phyloP scores from a whole-genome alignment of 805 yeast species.

The Zygosaccharomyces kombuchaensis region DNA sequence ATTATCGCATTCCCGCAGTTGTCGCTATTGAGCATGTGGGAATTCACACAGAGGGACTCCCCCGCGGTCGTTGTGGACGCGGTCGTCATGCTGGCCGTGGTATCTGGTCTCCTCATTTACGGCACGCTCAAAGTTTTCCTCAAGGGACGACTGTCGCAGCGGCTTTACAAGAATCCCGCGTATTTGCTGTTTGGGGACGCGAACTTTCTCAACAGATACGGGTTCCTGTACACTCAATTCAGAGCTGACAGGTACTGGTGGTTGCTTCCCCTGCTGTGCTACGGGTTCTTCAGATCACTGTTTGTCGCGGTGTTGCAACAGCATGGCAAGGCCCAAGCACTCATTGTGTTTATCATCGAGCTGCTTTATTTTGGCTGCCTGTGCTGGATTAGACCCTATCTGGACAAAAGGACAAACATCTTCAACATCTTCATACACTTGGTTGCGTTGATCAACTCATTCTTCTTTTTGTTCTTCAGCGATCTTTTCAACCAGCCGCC shows the following conservation, averaged over 20 bases:
- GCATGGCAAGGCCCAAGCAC: conserved; percentile 77
- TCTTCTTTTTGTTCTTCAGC: conserved; percentile 86
- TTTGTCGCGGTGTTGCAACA: conserved; percentile 83
- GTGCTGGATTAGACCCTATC: conserved; percentile 76
- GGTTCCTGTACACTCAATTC: conserved; percentile 88
- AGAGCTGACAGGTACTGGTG: conserved; percentile 86
- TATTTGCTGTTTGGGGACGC: conserved; percentile 84
- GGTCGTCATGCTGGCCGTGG: conserved; percentile 56
- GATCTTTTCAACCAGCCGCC: conserved; percentile 77
- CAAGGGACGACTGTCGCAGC: conserved; percentile 68
- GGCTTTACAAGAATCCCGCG: conserved; percentile 84
- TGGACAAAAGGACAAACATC: conserved; percentile 93
- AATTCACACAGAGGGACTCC: conserved; percentile 77
- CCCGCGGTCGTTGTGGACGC: conserved; percentile 81
- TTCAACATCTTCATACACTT: conserved; percentile 84
- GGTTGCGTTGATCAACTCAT: conserved; percentile 73
- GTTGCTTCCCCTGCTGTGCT: conserved; percentile 58
- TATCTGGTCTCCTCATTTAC: conserved; percentile 56
- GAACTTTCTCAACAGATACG: conserved; percentile 75
- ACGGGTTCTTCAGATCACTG: conserved; percentile 68
- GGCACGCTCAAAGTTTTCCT: conserved; percentile 71
- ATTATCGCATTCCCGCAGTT: conserved; percentile 86
- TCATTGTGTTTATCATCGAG: conserved; percentile 72
- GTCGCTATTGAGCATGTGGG: conserved; percentile 80
- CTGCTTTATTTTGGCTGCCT: conserved; percentile 59